Conservation (phyloP, 768 basidiomycete genomes). For the Fistulinella prunicolor region DNA sequence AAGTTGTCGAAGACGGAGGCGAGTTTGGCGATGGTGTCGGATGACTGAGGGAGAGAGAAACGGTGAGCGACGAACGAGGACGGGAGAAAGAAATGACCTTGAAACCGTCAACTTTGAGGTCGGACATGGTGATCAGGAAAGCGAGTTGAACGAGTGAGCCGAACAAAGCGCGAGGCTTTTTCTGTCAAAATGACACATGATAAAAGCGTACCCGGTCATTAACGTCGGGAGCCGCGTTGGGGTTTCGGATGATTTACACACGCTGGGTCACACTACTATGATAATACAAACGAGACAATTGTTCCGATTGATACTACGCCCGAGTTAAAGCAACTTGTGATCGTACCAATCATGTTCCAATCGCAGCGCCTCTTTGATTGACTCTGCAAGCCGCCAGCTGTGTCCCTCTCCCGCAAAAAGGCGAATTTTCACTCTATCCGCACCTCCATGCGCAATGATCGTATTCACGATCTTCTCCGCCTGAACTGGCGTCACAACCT, state of each 20-base stretch:
- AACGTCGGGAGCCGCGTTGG: too few species aligned
- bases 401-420: conserved; percentile 46
- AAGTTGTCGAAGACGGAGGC: conserved; percentile 48
- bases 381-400: conserved; percentile 36
- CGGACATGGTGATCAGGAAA: conserved; percentile 48
- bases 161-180: too few species aligned
- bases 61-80: background rate
- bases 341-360: conserved; percentile 38
- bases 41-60: conserved; percentile 44
- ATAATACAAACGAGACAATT: too few species aligned
- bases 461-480: conserved; percentile 37
- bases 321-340: conserved; percentile 9
- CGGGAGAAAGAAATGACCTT: conserved; percentile 39
- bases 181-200: conserved; percentile 4
- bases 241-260: background rate
- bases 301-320: too few species aligned
- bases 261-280: too few species aligned
- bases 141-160: background rate
- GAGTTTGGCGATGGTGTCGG: conserved; percentile 59
- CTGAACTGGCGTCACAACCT: conserved; percentile 66
- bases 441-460: conserved; percentile 18
- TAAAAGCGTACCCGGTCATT: too few species aligned
- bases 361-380: conserved; percentile 35
- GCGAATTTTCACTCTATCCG: conserved; percentile 33
- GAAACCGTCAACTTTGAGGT: conserved; percentile 74